A percentile compares a stretch with the other conserved stretches of the same genome.
Evolutionary conservation across 495 filamentous ascomycete species (phyloP).

Genomic region (Penicillium roqueforti): DNA sequence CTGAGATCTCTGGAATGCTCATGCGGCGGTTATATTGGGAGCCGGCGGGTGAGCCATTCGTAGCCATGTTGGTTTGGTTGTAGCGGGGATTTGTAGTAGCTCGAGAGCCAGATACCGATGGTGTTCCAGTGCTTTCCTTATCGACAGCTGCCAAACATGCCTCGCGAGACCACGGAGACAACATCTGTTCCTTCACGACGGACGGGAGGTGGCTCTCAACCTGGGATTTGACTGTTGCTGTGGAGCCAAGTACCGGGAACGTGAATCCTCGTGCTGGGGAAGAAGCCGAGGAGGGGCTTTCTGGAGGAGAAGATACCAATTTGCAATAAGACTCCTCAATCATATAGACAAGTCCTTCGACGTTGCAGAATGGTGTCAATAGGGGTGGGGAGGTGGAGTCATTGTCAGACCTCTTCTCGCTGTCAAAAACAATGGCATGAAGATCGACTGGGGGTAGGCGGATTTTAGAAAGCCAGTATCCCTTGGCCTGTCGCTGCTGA

Average conservation of each 20-base stretch:
- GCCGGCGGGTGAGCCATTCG: conserved; percentile 30
- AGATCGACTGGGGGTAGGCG: conserved; percentile 51
- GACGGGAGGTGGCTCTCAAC: conserved; percentile 35
- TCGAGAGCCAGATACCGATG: conserved; percentile 69
- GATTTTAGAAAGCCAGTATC: conserved; percentile 71
- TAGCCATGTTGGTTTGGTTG: conserved; percentile 53
- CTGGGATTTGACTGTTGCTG: conserved; percentile 21
- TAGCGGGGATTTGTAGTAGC: conserved; percentile 55
- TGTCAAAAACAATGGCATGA: conserved; percentile 37
- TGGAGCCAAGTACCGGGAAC: conserved; percentile 52
- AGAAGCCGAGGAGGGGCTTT: conserved; percentile 63
- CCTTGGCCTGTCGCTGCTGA: conserved; percentile 59
- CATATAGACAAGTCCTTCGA: conserved; percentile 61
- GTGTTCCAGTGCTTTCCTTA: conserved; percentile 58
- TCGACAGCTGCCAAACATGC: conserved; percentile 62
- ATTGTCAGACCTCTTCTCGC: conserved; percentile 16
- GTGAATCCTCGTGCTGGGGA: conserved; percentile 66
- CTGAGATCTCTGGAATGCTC: conserved; percentile 47
- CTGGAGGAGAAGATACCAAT: conserved; percentile 53
- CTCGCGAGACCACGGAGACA: conserved; percentile 75
- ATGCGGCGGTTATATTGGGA: conserved; percentile 32
- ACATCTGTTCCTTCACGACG: conserved; percentile 61
- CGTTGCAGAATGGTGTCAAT: conserved; percentile 35
- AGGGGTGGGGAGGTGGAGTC: conserved; percentile 7
- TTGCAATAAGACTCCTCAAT: conserved; percentile 66